Conservation (phyloP, 176 grass and related monocot species). For the Cymbopogon citratus region DNA sequence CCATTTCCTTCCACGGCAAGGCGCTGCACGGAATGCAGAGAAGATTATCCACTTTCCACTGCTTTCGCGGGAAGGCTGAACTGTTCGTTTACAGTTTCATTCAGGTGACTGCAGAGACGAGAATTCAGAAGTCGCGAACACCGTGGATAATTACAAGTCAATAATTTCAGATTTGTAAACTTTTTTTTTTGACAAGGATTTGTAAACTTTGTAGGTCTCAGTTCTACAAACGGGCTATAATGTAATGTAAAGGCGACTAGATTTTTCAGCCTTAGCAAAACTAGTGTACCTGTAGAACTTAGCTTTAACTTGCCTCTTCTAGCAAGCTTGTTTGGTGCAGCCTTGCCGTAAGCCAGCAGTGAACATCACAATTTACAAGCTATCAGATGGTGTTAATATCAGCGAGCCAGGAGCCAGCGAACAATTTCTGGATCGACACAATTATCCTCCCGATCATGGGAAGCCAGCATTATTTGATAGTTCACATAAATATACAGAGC, state of each 20-base stretch:
- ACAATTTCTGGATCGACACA: neutral
- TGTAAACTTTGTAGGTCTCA: too few relatives aligned
- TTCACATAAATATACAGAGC: neutral
- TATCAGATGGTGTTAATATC: neutral
- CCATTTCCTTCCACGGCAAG: constrained; percentile 8
- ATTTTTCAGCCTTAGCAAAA: too few relatives aligned
- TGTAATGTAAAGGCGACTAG: too few relatives aligned
- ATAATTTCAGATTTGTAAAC: neutral
- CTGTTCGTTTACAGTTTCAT: neutral
- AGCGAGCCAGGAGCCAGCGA: neutral
- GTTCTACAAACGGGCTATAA: neutral
- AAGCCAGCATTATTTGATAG: neutral
- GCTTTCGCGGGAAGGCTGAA: neutral
- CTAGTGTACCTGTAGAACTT: neutral
- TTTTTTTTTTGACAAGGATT: too few relatives aligned
- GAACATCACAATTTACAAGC: neutral
- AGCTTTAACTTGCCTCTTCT: too few relatives aligned
- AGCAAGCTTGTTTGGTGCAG: neutral
- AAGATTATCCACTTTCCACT: neutral
- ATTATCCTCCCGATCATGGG: neutral
- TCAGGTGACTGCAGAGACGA: neutral
- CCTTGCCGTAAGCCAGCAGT: neutral
- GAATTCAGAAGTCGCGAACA: neutral
- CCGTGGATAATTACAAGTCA: neutral
- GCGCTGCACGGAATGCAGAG: neutral